Evolutionary conservation across 208 protist species (phyloP), one percentile per base, ranked within the genome.

Genomic region (Lotmaria passim): DNA sequence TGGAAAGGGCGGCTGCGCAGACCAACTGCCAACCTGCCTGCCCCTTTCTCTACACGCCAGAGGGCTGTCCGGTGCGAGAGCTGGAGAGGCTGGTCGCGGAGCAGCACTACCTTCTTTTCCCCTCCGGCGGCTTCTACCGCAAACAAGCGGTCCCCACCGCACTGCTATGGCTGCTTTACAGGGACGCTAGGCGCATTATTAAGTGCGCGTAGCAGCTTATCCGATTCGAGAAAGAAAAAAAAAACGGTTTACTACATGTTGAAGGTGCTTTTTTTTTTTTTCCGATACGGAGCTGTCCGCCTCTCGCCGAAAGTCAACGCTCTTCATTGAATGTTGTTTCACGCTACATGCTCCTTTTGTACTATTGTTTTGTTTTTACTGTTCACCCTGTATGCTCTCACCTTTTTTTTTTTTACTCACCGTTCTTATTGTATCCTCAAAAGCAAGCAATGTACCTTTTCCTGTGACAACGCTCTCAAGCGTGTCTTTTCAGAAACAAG

Each of bases 111-210:
- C 53, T 79, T 7, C 31, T 72, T 17, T 70, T 73, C 23, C 73
- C 73, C 24, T 64, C 28, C 23, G 59, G 61, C 14, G 64, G 73
- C 5, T 62, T 68, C 30, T 79, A 79, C 31, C 73, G 73, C 7
- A 31, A 33, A 17, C 26, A 64, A 5, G n/a, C 58, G 3, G 66
- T 79, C 14, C 73, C 73, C 0, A 74, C 58, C 3, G 64, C 61
- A 11, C 73, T 79, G n/a, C 34, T 79, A 30, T 69, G 73, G 61
- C 12, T 69, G 24, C 61, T 79, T 7, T 70, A 73, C 47, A 64
- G 2, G 6, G 59, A 64, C 10, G 73, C 73, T 4, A 52, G 62
- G 23, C 38, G 36, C n/a, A 3, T 73, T 8, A 53, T 64, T 52
- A 23, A 65, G 21, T 23, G 46, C 46, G 28, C 61, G 7, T 64